Base-by-base conservation (phyloP, 2,329 filamentous ascomycete species). In the Ophiostoma ulmi region DNA sequence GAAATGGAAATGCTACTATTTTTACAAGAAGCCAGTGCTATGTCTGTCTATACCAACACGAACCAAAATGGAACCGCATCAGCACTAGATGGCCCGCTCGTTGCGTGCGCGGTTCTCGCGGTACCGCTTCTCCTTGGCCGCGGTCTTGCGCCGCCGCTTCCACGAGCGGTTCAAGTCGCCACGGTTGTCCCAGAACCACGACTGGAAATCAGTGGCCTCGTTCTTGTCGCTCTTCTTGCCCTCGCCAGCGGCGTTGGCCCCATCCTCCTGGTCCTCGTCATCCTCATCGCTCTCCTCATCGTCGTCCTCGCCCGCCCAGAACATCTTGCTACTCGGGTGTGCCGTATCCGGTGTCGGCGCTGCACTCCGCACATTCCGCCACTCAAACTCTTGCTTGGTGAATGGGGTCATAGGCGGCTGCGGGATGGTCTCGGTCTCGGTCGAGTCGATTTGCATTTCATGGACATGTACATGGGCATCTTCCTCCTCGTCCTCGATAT, bases 261-360 rank as follows among this genome's bases (percentile, higher is more conserved):
- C 75, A 31, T 78, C 78, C 3, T 77, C 78, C 38, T 75, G 77
- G 8, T 78, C 78, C 0, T 77, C 79, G 0, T 77, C 77, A 1
- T 78, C 77, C 1, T 78, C 77, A 0, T 78, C 76, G 0, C 79
- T 80, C 0, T 83, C 82, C 0, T 85, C 80, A 11, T 83, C 80
- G 1, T 83, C 81, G 13, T 83, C 80, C 0, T 83, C 81, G 61
- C 81, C 81, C 8, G 63, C 63, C 65, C 65, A 67, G 26, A 67
- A 1, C 79, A 80, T n/a, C 81, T 70, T 55, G 38, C 88, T 87
- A 58, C 84, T 88, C 1, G 91, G 88, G 72, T 93, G 88, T 1
- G 93, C 93, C 0, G 95, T 98, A 77, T 99, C 95, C 0, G 95
- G 95, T 0, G 95, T 99, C 0, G 95, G 95, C 2, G 95, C 95